Percentiles rank a stretch among this genome's conserved stretches.
Conservation (phyloP, 192 early-diverging fungal genomes). For the Podila clonocystis region DNA sequence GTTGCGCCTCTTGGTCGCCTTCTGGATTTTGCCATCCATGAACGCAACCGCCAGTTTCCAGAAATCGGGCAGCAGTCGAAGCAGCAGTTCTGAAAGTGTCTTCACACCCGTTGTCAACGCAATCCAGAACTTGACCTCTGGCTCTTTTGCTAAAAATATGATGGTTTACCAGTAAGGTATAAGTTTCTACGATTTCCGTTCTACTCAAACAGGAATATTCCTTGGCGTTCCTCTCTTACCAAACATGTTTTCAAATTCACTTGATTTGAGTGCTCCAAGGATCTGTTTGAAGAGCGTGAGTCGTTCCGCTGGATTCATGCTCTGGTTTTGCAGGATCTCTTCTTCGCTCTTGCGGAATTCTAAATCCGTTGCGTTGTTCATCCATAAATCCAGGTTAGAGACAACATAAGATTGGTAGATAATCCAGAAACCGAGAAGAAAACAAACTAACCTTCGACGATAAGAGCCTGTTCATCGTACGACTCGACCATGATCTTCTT, state of each 20-base stretch:
- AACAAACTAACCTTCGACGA: conserved; percentile 45
- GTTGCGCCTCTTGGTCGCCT: conserved; percentile 52
- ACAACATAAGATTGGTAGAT: conserved; percentile 25
- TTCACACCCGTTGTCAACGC: conserved; percentile 75
- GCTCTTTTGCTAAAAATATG: conserved; percentile 67
- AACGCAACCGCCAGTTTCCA: conserved; percentile 91
- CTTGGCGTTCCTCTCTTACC: conserved; percentile 15
- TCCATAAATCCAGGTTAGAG: not conserved
- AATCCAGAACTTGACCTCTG: conserved; percentile 78
- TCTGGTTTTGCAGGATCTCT: conserved; percentile 35
- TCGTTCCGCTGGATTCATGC: conserved; percentile 22
- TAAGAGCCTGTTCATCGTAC: conserved; percentile 66
- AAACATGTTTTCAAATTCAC: conserved; percentile 45
- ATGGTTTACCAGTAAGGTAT: too few relatives aligned
- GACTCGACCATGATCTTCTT: conserved; percentile 77
- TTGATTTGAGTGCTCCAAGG: conserved; percentile 26
- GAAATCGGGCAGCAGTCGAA: conserved; percentile 86
- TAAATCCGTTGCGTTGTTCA: conserved; percentile 10
- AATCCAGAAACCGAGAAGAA: conserved; percentile 15
- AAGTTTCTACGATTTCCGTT: too few relatives aligned
- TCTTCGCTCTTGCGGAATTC: conserved; percentile 54
- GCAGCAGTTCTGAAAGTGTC: conserved; percentile 78
- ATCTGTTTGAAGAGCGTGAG: conserved; percentile 40
- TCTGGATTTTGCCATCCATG: conserved; percentile 86
- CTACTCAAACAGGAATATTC: too few relatives aligned